Conservation (phyloP, 2,329 filamentous ascomycete genomes). For the Penicillium crustosum region DNA sequence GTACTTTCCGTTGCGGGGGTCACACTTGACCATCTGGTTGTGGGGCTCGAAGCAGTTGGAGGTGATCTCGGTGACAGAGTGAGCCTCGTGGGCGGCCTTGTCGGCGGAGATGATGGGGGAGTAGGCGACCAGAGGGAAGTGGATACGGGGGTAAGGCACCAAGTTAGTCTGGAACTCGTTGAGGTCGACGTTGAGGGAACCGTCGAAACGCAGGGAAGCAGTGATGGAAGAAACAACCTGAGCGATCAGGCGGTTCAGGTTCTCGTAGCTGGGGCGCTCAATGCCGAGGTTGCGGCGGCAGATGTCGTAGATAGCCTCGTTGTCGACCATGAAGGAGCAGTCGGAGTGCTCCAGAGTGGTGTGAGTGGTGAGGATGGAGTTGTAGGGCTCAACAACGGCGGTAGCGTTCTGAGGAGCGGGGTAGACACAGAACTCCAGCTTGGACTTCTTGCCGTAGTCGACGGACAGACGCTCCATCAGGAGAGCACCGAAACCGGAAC, state of each 20-base stretch:
- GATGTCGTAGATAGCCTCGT: constrained; percentile 99
- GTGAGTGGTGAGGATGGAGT: constrained; percentile 98
- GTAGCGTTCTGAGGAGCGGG: constrained; percentile 95
- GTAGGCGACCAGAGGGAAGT: constrained; percentile 98
- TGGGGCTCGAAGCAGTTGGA: constrained; percentile 99
- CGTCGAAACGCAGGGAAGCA: constrained; percentile 95
- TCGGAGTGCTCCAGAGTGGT: constrained; percentile 99
- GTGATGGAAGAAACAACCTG: constrained; percentile 99
- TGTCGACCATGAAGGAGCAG: constrained; percentile 99
- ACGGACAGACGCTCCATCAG: constrained; percentile 98
- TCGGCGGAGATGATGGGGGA: constrained; percentile 89
- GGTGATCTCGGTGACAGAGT: constrained; percentile 97
- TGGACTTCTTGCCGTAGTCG: constrained; percentile 99
- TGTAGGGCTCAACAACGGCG: constrained; percentile 98
- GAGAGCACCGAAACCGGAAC: constrained; percentile 96
- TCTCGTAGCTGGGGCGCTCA: constrained; percentile 96
- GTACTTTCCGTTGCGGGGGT: constrained; percentile 98
- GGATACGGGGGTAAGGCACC: constrained; percentile 97
- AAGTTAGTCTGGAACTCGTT: constrained; percentile 99
- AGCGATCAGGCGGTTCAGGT: constrained; percentile 97
- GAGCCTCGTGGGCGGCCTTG: constrained; percentile 96
- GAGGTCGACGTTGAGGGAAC: constrained; percentile 97
- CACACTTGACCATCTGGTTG: constrained; percentile 99
- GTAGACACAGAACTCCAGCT: constrained; percentile 99
- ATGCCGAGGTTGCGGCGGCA: constrained; percentile 97